These are phyloP conservation scores for Gossypium arboreum DNA, from an alignment of 345 rosid genomes.

Conservation along the genomic window DNA sequence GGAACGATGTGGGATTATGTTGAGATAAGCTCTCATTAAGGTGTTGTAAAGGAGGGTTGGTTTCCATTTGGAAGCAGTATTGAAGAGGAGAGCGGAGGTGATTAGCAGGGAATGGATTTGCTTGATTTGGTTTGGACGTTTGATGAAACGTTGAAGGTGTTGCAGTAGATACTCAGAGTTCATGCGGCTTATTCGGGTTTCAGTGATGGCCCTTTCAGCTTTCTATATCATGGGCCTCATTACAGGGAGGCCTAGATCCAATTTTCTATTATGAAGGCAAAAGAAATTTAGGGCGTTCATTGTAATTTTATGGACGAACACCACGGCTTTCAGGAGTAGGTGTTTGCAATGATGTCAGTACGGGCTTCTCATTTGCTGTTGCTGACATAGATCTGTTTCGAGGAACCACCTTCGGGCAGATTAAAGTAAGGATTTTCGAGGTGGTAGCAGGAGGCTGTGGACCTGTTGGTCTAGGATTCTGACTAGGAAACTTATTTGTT, in stretches of 20 bases:
- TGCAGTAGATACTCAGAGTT: slow-evolving; percentile 39
- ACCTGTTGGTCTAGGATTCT: slow-evolving; percentile 76
- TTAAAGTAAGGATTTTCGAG: slow-evolving; percentile 84
- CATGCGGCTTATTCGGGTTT: background rate
- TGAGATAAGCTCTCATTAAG: slow-evolving; percentile 55
- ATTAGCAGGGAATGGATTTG: slow-evolving; percentile 53
- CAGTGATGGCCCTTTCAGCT: background rate
- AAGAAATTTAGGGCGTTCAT: no score
- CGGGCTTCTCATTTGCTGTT: slow-evolving; percentile 25
- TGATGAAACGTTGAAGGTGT: slow-evolving; percentile 46
- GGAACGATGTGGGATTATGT: slow-evolving; percentile 31
- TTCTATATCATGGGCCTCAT: background rate
- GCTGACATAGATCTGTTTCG: slow-evolving; percentile 47
- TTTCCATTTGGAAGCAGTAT: slow-evolving; percentile 30
- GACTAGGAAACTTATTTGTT: slow-evolving; percentile 58
- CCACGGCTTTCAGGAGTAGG: slow-evolving; percentile 37
- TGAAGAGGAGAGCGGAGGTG: slow-evolving; percentile 29
- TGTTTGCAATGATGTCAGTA: slow-evolving; percentile 19
- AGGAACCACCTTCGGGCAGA: slow-evolving; percentile 58
- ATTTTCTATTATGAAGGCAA: no score
- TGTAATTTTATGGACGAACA: slow-evolving; percentile 16
- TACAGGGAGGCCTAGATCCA: no score
- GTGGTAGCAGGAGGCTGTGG: slow-evolving; percentile 68
- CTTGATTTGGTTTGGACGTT: slow-evolving; percentile 36
- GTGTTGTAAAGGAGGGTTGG: slow-evolving; percentile 50